Base-by-base conservation (phyloP, 768 basidiomycete species). In the Cystobasidium onofrii region DNA sequence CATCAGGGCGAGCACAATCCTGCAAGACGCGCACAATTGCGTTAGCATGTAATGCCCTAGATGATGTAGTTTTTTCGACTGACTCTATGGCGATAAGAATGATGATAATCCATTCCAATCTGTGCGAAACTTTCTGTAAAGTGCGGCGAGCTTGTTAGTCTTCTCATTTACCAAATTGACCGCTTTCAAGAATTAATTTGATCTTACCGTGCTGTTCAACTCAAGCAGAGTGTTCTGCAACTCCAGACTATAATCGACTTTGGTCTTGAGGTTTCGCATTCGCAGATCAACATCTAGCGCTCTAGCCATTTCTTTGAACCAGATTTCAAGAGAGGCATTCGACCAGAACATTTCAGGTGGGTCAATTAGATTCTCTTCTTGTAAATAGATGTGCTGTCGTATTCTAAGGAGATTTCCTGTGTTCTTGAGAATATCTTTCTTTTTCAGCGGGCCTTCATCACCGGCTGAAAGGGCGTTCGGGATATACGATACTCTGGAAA, bases 81-180 rank as follows among this genome's bases (percentile, higher is more conserved):
- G 13, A 65, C 75, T 95, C 92, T 13, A 96, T 91, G 0, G 93
- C 91, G 78, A 97, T 96, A 62, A 98, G 88, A 0, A 87, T 85
- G 76, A 97, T 98, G 80, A 97, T 97, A 75, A 97, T 90, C 3
- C 95, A 84, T 82, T 98, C 95, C 90, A 98, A 93, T 1, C 90
- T 87, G 78, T 96, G 91, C 1, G 90, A 91, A 1, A 91, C 90
- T 90, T 95, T 77, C 12, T 75, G 62, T 61, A 63, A n/a, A 43
- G 36, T 13, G 44, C 15, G 33, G n/a, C 73, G 76, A 66, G 63
- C 76, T 29, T 75, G 1, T 60, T 17, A 43, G n/a, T 33, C n/a
- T n/a, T n/a, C n/a, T n/a, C n/a, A n/a, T n/a, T n/a, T n/a, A n/a
- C n/a, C n/a, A n/a, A n/a, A n/a, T n/a, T n/a, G n/a, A 6, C 36